phyloP scores from a whole-genome alignment of 305 asterid genomes.

The Petunia hybrid region DNA sequence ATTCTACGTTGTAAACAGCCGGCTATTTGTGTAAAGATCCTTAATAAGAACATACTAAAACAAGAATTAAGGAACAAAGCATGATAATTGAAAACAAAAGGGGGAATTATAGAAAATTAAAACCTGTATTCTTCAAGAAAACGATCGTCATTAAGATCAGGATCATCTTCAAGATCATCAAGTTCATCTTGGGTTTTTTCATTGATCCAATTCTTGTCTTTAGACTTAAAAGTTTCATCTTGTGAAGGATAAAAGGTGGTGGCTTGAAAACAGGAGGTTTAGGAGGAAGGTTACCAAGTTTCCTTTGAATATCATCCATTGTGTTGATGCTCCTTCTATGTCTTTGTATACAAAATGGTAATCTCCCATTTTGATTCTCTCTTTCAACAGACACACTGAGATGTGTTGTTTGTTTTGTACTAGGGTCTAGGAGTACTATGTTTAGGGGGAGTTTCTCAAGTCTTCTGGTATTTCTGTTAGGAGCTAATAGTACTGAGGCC shows the following conservation, averaged over 20 bases:
- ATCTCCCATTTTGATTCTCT: constrained; percentile 87
- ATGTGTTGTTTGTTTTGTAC: too few species aligned
- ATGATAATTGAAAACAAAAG: background rate
- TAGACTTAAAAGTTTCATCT: constrained; percentile 68
- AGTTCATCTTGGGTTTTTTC: constrained; percentile 75
- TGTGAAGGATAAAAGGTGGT: constrained; percentile 68
- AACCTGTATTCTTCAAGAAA: constrained; percentile 90
- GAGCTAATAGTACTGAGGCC: too few species aligned
- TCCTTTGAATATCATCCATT: constrained; percentile 91
- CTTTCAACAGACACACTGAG: too few species aligned
- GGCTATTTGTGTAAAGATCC: too few species aligned
- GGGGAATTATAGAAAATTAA: background rate
- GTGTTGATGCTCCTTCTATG: constrained; percentile 85
- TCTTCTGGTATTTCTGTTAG: too few species aligned
- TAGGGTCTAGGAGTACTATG: too few species aligned
- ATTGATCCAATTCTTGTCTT: constrained; percentile 81
- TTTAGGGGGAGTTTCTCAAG: too few species aligned
- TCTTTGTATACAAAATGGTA: constrained; percentile 90
- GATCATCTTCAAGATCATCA: constrained; percentile 93
- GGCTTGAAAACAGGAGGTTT: constrained; percentile 83
- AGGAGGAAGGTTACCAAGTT: constrained; percentile 86
- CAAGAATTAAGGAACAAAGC: too few species aligned
- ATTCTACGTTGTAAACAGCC: too few species aligned
- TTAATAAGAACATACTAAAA: too few species aligned
- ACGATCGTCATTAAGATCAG: constrained; percentile 87